These are phyloP conservation scores for Globisporangium splendens DNA, from an alignment of 352 stramenopile species.

Conservation along the genomic window DNA sequence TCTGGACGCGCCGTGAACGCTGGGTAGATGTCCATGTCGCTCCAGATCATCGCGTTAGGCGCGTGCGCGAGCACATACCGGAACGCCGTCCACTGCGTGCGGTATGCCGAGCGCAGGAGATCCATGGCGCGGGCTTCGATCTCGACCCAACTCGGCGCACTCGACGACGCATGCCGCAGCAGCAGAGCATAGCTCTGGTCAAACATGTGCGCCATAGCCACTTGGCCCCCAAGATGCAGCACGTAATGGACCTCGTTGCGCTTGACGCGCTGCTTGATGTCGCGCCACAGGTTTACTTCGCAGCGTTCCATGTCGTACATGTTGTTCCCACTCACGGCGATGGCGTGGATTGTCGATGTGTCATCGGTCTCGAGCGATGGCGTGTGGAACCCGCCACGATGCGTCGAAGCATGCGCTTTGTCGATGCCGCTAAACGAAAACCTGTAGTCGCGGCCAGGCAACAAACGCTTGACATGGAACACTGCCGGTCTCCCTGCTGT, in stretches of 20 bases:
- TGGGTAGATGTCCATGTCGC: slow-evolving; percentile 69
- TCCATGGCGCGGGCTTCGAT: slow-evolving; percentile 53
- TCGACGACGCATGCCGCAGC: slow-evolving; percentile 37
- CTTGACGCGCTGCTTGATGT: slow-evolving; percentile 36
- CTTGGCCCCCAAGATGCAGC: slow-evolving; percentile 69
- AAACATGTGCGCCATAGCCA: slow-evolving; percentile 64
- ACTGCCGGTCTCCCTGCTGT: slow-evolving; percentile 29
- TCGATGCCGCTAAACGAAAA: slow-evolving; percentile 58
- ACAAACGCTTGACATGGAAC: slow-evolving; percentile 39
- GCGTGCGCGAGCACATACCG: slow-evolving; percentile 55
- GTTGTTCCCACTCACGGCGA: slow-evolving; percentile 51
- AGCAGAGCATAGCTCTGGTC: slow-evolving; percentile 62
- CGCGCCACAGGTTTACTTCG: slow-evolving; percentile 44
- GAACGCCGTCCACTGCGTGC: slow-evolving; percentile 62
- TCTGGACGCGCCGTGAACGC: slow-evolving; percentile 46
- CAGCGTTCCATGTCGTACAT: slow-evolving; percentile 38
- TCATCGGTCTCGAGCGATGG: slow-evolving; percentile 27
- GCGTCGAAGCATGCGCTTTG: slow-evolving; percentile 27
- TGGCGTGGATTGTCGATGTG: slow-evolving; percentile 18
- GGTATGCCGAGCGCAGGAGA: slow-evolving; percentile 57
- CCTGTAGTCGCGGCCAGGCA: slow-evolving; percentile 50
- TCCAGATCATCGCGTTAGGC: slow-evolving; percentile 84
- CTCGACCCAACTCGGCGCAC: slow-evolving; percentile 25
- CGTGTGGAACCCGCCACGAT: slow-evolving; percentile 43
- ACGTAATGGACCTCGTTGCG: slow-evolving; percentile 31